Percentiles rank a stretch among this genome's conserved stretches.
Conservation (phyloP, 1,284 basidiomycete species). For the Phaffia rhodozyma region DNA sequence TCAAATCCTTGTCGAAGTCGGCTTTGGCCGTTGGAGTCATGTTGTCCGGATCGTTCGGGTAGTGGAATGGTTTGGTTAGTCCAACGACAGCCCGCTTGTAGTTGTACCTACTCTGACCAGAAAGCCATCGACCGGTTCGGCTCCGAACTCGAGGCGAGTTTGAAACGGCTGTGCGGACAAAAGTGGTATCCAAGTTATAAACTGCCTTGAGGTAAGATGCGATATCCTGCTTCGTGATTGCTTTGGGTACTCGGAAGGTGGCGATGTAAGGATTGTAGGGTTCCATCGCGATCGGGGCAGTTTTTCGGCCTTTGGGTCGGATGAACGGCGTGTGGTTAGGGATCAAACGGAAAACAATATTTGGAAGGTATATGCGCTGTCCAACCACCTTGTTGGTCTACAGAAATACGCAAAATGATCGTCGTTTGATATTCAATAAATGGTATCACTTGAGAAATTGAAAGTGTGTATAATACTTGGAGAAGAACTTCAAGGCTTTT, state of each 20-base stretch:
- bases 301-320: neutral
- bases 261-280: conserved; percentile 90
- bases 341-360: conserved; percentile 68
- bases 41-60: conserved; percentile 65
- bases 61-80: conserved; percentile 79
- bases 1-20: too few relatives aligned
- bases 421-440: neutral
- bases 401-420: neutral
- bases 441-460: neutral
- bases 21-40: conserved; percentile 38
- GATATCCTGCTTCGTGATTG: conserved; percentile 81
- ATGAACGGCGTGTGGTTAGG: conserved; percentile 59
- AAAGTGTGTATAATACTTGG: neutral
- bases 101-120: conserved; percentile 39
- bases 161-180: conserved; percentile 86
- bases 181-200: conserved; percentile 79
- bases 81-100: conserved; percentile 85
- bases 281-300: conserved; percentile 32
- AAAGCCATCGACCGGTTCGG: conserved; percentile 26
- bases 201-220: conserved; percentile 70
- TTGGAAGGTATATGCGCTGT: conserved; percentile 76
- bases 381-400: conserved; percentile 48
- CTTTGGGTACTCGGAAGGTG: conserved; percentile 73
- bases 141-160: conserved; percentile 39
- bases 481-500: conserved; percentile 7